Base-by-base conservation (phyloP, 2,329 filamentous ascomycete species). In the Ophiobolus disseminans region DNA sequence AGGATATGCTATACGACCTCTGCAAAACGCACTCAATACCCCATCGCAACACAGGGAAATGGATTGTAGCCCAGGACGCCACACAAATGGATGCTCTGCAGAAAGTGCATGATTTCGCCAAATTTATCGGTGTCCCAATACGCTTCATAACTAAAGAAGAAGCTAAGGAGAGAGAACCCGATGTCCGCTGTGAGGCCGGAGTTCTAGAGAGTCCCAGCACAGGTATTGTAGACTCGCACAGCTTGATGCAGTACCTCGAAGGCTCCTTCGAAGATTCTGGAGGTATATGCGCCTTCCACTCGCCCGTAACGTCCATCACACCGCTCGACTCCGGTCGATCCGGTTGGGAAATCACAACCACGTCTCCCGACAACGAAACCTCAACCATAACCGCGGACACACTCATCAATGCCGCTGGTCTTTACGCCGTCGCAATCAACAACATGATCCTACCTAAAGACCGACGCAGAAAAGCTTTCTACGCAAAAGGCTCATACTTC, bases 401-500 rank as follows among this genome's bases (percentile, higher is more conserved):
- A 0, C 70, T 97, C 9, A 79, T 97, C 65, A 99, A 97, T 75
- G 85, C 88, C 1, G 93, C 93, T 0, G 94, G 94, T 0, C 83
- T 97, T 13, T 85, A 83, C 53, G 90, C 92, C 16, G 87, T 87
- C 41, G 77, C 76, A 17, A 78, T 97, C 35, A 87, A 88, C 65
- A 99, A 97, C 76, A 87, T 92, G 82, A 83, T 97, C 28, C 80
- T 90, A 0, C 85, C 87, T 0, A 23, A 61, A 0, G 72, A 76
- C 1, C 74, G 81, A 4, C 85, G 85, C 40, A 76, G 78, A 30
- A 82, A 74, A 19, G 82, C 91, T 4, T 89, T 84, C 78, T 97
- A 88, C 75, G 93, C 93, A 50, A 99, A 99, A 77, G 94, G 94
- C 1, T 93, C 90, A 52, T 99, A 99, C 77, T 97, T 95, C 76